These are phyloP conservation scores for Kingdonia uniflora DNA, from an alignment of 164 flowering plant species.

Conservation along the genomic window DNA sequence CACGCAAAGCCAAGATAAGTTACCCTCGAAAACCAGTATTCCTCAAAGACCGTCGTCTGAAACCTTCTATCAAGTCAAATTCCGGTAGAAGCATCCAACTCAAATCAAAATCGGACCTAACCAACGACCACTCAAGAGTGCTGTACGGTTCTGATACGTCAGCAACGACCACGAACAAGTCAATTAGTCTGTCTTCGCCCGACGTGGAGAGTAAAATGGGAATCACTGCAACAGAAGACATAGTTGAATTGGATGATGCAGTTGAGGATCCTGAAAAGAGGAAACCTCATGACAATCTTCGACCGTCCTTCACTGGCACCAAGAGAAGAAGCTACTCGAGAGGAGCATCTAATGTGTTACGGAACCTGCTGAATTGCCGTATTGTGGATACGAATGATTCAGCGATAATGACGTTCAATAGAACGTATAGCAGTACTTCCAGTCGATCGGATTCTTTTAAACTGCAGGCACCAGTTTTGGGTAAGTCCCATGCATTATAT, in stretches of 20 bases:
- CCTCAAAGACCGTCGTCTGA: no score
- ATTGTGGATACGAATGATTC: conserved; percentile 7
- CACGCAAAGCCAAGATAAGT: no score
- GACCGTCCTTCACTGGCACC: neutral
- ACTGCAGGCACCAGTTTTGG: neutral
- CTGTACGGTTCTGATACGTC: conserved; percentile 29
- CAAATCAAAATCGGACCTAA: no score
- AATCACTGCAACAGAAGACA: conserved; percentile 6
- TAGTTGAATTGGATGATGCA: conserved; percentile 3
- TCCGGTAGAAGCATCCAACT: no score
- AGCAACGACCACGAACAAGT: conserved; percentile 27
- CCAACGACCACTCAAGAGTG: neutral
- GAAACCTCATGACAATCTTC: neutral
- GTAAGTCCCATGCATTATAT: conserved; percentile 11
- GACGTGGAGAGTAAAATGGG: neutral
- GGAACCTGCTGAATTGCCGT: conserved; percentile 11
- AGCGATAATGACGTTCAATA: conserved; percentile 5
- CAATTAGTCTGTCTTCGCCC: neutral
- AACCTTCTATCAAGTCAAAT: no score
- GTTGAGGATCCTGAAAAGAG: neutral
- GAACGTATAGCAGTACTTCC: neutral
- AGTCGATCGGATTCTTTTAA: neutral
- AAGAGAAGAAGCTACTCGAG: conserved; percentile 8
- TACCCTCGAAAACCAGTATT: no score
- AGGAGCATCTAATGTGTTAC: conserved; percentile 4